These are phyloP conservation scores for Craterostigma plantagineum DNA, from an alignment of 257 asterid genomes.

Conservation along the genomic window DNA sequence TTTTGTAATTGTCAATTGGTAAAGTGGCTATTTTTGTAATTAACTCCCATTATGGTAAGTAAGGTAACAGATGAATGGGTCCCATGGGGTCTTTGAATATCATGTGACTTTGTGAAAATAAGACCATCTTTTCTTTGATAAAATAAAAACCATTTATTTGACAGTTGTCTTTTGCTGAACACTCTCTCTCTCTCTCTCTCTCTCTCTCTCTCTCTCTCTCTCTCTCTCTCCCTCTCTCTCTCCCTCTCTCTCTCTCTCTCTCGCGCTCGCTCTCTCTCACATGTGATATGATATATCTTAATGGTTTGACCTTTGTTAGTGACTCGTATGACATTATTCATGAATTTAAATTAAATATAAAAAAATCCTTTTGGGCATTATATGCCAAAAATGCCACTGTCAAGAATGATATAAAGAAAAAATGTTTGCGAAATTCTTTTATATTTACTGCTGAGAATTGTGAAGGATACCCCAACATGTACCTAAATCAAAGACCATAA, in stretches of 20 bases:
- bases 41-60: too few species aligned
- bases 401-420: slow-evolving; percentile 19
- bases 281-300: slow-evolving; percentile 29
- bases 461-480: too few species aligned
- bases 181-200: slow-evolving; percentile 8
- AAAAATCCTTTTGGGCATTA: slow-evolving; percentile 18
- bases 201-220: too few species aligned
- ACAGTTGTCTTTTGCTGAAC: slow-evolving; percentile 33
- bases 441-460: too few species aligned
- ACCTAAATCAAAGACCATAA: slow-evolving; percentile 26
- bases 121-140: background rate
- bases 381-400: slow-evolving; percentile 10
- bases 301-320: slow-evolving; percentile 34
- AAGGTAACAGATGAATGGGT: slow-evolving; percentile 38
- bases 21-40: too few species aligned
- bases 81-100: slow-evolving; percentile 46
- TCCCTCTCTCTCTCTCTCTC: too few species aligned
- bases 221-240: too few species aligned
- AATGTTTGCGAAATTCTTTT: slow-evolving; percentile 13
- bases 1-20: too few species aligned
- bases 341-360: slow-evolving; percentile 3
- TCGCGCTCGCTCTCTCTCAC: too few species aligned
- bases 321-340: slow-evolving; percentile 14
- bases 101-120: slow-evolving; percentile 35
- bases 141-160: slow-evolving; percentile 12